Evolutionary conservation across 2,329 filamentous ascomycete species (phyloP).

Genomic region (Ascochyta koolunga): DNA sequence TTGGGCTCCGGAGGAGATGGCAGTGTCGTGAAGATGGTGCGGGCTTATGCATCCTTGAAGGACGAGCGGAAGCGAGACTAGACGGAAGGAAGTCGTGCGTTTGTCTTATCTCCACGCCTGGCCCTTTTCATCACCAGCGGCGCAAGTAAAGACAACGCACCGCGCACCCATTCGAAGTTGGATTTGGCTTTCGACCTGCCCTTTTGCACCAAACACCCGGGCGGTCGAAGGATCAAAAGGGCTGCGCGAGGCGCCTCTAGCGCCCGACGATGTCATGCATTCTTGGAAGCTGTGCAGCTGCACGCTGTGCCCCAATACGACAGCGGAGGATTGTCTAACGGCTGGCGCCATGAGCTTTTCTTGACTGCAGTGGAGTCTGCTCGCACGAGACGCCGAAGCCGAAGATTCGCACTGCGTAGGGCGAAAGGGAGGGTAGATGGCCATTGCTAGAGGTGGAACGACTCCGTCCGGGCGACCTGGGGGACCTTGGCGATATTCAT

Average conservation of each 20-base stretch:
- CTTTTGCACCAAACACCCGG: constrained; percentile 13
- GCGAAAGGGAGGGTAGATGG: neutral
- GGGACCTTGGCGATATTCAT: neutral
- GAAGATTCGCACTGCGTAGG: constrained; percentile 1
- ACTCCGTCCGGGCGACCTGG: constrained; percentile 7
- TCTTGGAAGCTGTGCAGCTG: constrained; percentile 23
- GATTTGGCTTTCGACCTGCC: constrained; percentile 30
- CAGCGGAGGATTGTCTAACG: constrained; percentile 28
- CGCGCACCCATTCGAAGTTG: constrained; percentile 19
- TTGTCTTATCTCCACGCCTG: constrained; percentile 4
- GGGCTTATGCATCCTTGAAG: constrained; percentile 2
- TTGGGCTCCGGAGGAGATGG: constrained; percentile 18
- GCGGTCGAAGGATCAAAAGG: constrained; percentile 35
- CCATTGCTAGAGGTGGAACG: constrained; percentile 29
- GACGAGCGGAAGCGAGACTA: constrained; percentile 13
- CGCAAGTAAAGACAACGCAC: neutral
- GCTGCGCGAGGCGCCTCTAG: constrained; percentile 36
- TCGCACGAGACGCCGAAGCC: constrained; percentile 23
- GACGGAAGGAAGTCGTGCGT: constrained; percentile 3
- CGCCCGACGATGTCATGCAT: constrained; percentile 25
- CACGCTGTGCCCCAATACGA: constrained; percentile 25
- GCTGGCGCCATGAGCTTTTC: constrained; percentile 28
- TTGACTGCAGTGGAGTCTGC: constrained; percentile 13
- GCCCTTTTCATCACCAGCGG: neutral
- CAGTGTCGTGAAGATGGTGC: constrained; percentile 8